phyloP scores from a whole-genome alignment of 371 early-diverging fungal species.

The Circinella umbellata region DNA sequence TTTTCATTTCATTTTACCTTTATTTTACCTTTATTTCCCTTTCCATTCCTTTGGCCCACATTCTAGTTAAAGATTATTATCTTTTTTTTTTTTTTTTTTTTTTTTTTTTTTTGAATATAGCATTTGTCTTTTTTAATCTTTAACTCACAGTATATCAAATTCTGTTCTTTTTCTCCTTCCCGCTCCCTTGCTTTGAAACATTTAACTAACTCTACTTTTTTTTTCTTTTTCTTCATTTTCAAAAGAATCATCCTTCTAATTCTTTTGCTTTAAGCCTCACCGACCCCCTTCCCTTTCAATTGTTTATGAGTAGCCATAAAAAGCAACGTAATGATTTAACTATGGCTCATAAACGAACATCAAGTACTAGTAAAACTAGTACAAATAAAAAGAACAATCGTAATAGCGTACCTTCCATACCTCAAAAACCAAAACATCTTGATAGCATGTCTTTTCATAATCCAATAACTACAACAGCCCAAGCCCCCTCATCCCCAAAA shows the following conservation, averaged over 20 bases:
- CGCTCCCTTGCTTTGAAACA: conserved; percentile 2
- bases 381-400: not conserved
- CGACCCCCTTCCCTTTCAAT: not conserved
- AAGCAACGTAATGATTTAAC: conserved; percentile 11
- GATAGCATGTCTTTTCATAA: conserved; percentile 1
- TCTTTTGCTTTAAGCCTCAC: not conserved
- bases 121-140: too few species aligned
- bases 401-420: not conserved
- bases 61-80: not conserved
- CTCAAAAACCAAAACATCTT: conserved; percentile 11
- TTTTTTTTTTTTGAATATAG: too few species aligned
- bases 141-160: not conserved
- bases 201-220: not conserved
- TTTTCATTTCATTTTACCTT: too few species aligned
- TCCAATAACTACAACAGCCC: not conserved
- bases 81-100: not conserved
- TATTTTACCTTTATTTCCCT: not conserved
- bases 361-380: not conserved
- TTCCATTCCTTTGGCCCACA: conserved; percentile 1
- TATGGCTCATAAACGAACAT: conserved; percentile 11
- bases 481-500: not conserved
- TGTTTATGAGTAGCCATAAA: not conserved
- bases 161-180: not conserved
- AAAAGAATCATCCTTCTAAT: not conserved
- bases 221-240: conserved; percentile 8